Percentiles rank a stretch among this genome's conserved stretches.
phyloP scores from a whole-genome alignment of 768 basidiomycete species.

The Suillus subalutaceus region DNA sequence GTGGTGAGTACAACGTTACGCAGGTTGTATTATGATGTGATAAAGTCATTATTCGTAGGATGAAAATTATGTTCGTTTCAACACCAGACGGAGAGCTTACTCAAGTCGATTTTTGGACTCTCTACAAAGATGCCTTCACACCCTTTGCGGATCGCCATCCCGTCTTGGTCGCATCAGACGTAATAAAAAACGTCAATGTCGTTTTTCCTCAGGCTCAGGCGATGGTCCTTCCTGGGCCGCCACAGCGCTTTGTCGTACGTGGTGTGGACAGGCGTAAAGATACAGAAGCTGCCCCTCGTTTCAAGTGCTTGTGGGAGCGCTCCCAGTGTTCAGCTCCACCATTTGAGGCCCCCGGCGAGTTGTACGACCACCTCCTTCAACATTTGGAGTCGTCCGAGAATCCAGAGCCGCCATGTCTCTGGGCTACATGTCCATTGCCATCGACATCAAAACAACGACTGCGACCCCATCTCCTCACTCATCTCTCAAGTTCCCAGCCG shows the following conservation, averaged over 20 bases:
- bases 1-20: constrained; percentile 53
- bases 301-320: constrained; percentile 79
- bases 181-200: constrained; percentile 89
- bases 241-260: constrained; percentile 83
- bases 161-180: constrained; percentile 83
- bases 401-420: constrained; percentile 59
- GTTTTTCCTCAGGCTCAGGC: constrained; percentile 88
- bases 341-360: constrained; percentile 56
- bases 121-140: constrained; percentile 85
- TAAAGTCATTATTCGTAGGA: constrained; percentile 53
- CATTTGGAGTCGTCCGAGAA: constrained; percentile 52
- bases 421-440: constrained; percentile 66
- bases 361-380: constrained; percentile 73
- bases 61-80: constrained; percentile 84
- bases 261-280: constrained; percentile 78
- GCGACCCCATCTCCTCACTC: constrained; percentile 74
- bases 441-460: constrained; percentile 52
- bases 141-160: constrained; percentile 58
- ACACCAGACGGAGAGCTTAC: constrained; percentile 81
- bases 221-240: constrained; percentile 76
- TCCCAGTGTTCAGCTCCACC: constrained; percentile 53
- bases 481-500: constrained; percentile 64
- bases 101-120: constrained; percentile 94
- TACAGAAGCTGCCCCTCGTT: constrained; percentile 56
- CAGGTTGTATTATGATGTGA: neutral